Conservation (phyloP, 495 filamentous ascomycete genomes). For the Tetracladium setigerum region DNA sequence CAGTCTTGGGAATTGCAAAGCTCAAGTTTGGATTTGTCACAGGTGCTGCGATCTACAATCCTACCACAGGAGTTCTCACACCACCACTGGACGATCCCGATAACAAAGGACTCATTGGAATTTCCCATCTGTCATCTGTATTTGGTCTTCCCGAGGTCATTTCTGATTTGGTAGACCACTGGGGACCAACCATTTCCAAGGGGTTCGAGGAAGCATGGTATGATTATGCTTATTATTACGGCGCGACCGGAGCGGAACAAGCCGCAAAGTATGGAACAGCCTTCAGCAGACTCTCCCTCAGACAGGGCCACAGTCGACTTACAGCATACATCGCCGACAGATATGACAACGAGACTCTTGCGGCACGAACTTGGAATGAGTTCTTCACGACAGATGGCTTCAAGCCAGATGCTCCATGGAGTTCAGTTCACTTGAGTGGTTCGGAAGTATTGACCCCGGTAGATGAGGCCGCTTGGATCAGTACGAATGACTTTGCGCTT, state of each 20-base stretch:
- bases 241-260: slow-evolving; percentile 30
- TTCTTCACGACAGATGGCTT: slow-evolving; percentile 34
- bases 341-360: slow-evolving; percentile 26
- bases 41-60: slow-evolving; percentile 34
- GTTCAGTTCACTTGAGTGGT: slow-evolving; percentile 23
- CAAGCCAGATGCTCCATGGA: slow-evolving; percentile 25
- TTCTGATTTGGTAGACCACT: slow-evolving; percentile 30
- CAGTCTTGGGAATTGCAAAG: slow-evolving; percentile 32
- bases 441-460: slow-evolving; percentile 28
- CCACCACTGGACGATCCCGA: slow-evolving; percentile 34
- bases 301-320: slow-evolving; percentile 38
- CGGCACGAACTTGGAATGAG: slow-evolving; percentile 33
- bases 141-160: slow-evolving; percentile 40
- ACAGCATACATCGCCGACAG: slow-evolving; percentile 33
- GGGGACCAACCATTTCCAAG: slow-evolving; percentile 21
- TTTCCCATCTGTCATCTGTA: slow-evolving; percentile 37
- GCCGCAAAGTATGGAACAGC: slow-evolving; percentile 30
- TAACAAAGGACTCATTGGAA: slow-evolving; percentile 30
- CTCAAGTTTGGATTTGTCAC: slow-evolving; percentile 42
- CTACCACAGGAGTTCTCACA: slow-evolving; percentile 27
- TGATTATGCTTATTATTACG: slow-evolving; percentile 36
- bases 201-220: slow-evolving; percentile 34
- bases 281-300: slow-evolving; percentile 30
- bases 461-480: slow-evolving; percentile 35
- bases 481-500: slow-evolving; percentile 34